These are phyloP conservation scores for Cafeteria roenbergensis DNA, from an alignment of 108 stramenopile species.

Conservation along the genomic window DNA sequence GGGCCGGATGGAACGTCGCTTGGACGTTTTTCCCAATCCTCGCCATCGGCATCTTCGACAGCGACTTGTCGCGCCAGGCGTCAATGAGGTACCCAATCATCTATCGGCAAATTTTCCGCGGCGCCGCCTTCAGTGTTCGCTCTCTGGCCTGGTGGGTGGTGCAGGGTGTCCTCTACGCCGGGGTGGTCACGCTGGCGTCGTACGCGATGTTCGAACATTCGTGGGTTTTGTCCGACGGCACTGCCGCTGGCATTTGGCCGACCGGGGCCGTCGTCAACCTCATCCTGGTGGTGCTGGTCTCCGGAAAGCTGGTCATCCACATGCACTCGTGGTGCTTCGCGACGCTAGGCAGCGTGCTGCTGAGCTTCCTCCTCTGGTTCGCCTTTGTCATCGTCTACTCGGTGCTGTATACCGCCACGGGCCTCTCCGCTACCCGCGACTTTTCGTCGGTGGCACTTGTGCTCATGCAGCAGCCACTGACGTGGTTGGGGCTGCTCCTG, in stretches of 20 bases:
- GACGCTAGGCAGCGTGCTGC: not conserved
- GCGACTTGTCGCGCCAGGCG: conserved; percentile 30
- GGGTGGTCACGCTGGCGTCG: conserved; percentile 2
- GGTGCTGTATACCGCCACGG: not conserved
- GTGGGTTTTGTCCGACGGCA: not conserved
- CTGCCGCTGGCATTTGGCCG: conserved; percentile 6
- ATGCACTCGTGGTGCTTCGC: conserved; percentile 5
- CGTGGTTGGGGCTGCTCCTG: too few species aligned
- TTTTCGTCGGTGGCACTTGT: too few species aligned
- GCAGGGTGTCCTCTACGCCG: too few species aligned
- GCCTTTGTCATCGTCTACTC: conserved; percentile 9
- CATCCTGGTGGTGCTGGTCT: conserved; percentile 3
- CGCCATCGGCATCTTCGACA: conserved; percentile 42
- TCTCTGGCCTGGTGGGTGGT: too few species aligned
- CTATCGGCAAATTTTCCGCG: conserved; percentile 23
- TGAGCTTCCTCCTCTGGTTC: conserved; percentile 6
- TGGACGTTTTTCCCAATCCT: conserved; percentile 35
- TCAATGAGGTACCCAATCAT: conserved; percentile 32
- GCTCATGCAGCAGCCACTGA: too few species aligned
- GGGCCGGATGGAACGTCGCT: conserved; percentile 31
- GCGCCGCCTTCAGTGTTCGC: too few species aligned
- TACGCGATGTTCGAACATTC: conserved; percentile 6
- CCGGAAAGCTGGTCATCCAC: conserved; percentile 2
- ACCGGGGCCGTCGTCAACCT: not conserved
- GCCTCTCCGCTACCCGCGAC: too few species aligned